phyloP scores from a whole-genome alignment of 2,329 filamentous ascomycete species.

The Monosporascus sp. region DNA sequence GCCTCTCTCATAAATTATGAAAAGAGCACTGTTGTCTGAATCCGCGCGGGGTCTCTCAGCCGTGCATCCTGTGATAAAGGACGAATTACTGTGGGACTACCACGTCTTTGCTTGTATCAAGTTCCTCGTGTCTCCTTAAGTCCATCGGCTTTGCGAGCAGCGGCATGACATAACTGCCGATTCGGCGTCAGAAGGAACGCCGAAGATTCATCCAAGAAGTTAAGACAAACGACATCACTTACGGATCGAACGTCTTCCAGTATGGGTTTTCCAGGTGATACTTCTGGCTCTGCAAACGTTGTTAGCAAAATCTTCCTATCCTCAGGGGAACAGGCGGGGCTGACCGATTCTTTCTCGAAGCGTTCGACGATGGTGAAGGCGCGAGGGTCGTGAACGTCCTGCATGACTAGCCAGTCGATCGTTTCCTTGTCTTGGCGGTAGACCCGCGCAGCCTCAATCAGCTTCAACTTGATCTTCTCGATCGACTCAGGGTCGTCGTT shows the following conservation, averaged over 20 bases:
- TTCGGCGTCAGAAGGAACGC: background rate
- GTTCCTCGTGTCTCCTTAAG: constrained; percentile 60
- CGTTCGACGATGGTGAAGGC: constrained; percentile 73
- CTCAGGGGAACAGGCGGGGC: constrained; percentile 17
- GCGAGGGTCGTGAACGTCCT: constrained; percentile 60
- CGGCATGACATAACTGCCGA: constrained; percentile 53
- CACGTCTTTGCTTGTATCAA: constrained; percentile 28
- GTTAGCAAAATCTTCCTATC: background rate
- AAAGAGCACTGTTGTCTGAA: too few species aligned
- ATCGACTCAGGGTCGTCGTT: constrained; percentile 60
- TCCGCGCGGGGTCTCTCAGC: too few species aligned
- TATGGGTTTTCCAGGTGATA: constrained; percentile 65
- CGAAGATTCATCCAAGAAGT: background rate
- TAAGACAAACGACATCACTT: background rate
- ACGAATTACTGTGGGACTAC: background rate
- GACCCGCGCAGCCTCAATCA: constrained; percentile 67
- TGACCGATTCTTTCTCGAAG: constrained; percentile 59
- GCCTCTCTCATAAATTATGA: too few species aligned
- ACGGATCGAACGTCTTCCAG: constrained; percentile 69
- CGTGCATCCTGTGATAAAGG: too few species aligned
- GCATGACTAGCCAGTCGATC: constrained; percentile 71
- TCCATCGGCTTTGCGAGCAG: constrained; percentile 66
- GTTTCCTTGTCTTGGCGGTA: constrained; percentile 70
- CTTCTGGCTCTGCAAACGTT: constrained; percentile 42
- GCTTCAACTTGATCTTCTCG: constrained; percentile 63